These are phyloP conservation scores for Cucumis sativus DNA, from an alignment of 306 rosid genomes.

Conservation along the genomic window Cucumber_9930_V3 NC_026659.2:1747001-1747500, in stretches of 20 bases:
- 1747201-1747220: constrained; percentile 90
- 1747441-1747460: background rate
- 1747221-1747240: constrained; percentile 86
- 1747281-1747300: constrained; percentile 59
- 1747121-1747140: constrained; percentile 89
- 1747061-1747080: constrained; percentile 88
- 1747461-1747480: background rate
- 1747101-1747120: constrained; percentile 76
- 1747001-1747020: constrained; percentile 82
- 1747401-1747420: background rate
- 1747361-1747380: background rate
- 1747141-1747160: constrained; percentile 94
- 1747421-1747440: background rate
- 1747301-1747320: constrained; percentile 14
- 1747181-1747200: constrained; percentile 81
- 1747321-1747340: constrained; percentile 7
- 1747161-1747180: constrained; percentile 94
- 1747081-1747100: constrained; percentile 81
- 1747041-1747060: constrained; percentile 85
- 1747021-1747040: constrained; percentile 85
- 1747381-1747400: constrained; percentile 5
- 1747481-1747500: background rate
- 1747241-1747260: constrained; percentile 98
- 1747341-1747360: constrained; percentile 12
- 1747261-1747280: constrained; percentile 55